Base-by-base conservation (phyloP, 768 basidiomycete genomes). In the Kwoniella mangroviensis region DNA sequence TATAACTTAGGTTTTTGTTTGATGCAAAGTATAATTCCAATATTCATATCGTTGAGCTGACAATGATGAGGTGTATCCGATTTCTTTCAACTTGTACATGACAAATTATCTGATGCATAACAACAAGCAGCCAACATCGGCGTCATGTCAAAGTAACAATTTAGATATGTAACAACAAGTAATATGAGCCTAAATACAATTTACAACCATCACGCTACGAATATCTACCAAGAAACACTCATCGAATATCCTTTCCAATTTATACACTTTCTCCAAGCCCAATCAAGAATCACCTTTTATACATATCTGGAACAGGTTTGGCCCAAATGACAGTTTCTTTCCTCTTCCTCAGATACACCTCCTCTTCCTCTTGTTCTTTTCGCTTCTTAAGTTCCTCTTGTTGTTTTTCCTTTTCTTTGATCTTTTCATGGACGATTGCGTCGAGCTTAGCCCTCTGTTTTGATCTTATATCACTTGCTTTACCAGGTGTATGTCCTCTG, bases 291-390 rank as follows among this genome's bases (percentile, higher is more conserved):
- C 52, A 40, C 28, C 55, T 41, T 13, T 26, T 53, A 54, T 77
- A 77, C 68, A 77, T 71, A 15, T 54, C 74, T 45, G 76, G 76
- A 62, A 78, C 52, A 53, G 72, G 74, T 62, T 70, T 73, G 9
- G 76, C 74, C 70, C 72, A 68, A 26, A 78, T 69, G 9, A 78
- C 70, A 40, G 67, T 75, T 61, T 73, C 68, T 41, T 69, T 73
- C 70, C 76, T 75, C 22, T 28, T 58, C 56, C 56, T 51, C 70
- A n/a, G 22, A 58, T 64, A 66, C 13, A 53, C 55, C 52, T 73
- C 65, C 42, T 75, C 63, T 51, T 78, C 74, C 26, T 70, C 43
- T 26, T 62, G 49, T 11, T 45, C 28, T 53, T 56, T 69, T 57
- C 54, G 45, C 41, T 60, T 53, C 49, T 22, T 34, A 28, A 64